Percentiles rank a stretch among this genome's conserved stretches.
These are phyloP conservation scores for Candida michaelii DNA, from an alignment of 805 yeast species.

Conservation along the genomic window DNA sequence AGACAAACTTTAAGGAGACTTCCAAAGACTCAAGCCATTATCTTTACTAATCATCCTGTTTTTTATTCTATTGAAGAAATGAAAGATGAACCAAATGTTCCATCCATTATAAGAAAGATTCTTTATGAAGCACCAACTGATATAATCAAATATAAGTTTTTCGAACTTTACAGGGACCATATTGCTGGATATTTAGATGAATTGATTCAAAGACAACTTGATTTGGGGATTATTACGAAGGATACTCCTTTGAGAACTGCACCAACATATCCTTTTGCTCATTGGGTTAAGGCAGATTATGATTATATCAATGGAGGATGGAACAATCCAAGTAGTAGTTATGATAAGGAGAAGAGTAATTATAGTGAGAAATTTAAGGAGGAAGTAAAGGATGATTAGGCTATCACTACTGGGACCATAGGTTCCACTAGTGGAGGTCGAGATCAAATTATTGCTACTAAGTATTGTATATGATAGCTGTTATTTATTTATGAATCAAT, in stretches of 20 bases:
- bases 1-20: slow-evolving; percentile 69
- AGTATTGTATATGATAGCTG: background rate
- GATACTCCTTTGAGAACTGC: slow-evolving; percentile 60
- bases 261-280: slow-evolving; percentile 66
- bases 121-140: slow-evolving; percentile 66
- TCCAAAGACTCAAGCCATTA: slow-evolving; percentile 63
- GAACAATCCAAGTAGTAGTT: slow-evolving; percentile 33
- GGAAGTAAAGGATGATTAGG: slow-evolving; percentile 19
- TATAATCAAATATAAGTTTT: slow-evolving; percentile 63
- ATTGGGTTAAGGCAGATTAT: slow-evolving; percentile 46
- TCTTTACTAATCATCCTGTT: slow-evolving; percentile 76
- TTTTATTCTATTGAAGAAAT: slow-evolving; percentile 75
- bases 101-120: slow-evolving; percentile 68
- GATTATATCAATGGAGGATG: slow-evolving; percentile 43
- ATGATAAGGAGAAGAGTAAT: slow-evolving; percentile 21
- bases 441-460: no score
- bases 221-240: slow-evolving; percentile 50
- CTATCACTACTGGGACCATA: no score
- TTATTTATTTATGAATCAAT: no score
- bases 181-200: slow-evolving; percentile 56
- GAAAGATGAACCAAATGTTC: slow-evolving; percentile 76
- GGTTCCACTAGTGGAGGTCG: no score
- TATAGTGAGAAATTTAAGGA: slow-evolving; percentile 22
- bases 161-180: slow-evolving; percentile 59
- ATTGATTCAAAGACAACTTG: slow-evolving; percentile 57